Conservation (phyloP, 768 basidiomycete species). For the Pulveroboletus sp. region DNA sequence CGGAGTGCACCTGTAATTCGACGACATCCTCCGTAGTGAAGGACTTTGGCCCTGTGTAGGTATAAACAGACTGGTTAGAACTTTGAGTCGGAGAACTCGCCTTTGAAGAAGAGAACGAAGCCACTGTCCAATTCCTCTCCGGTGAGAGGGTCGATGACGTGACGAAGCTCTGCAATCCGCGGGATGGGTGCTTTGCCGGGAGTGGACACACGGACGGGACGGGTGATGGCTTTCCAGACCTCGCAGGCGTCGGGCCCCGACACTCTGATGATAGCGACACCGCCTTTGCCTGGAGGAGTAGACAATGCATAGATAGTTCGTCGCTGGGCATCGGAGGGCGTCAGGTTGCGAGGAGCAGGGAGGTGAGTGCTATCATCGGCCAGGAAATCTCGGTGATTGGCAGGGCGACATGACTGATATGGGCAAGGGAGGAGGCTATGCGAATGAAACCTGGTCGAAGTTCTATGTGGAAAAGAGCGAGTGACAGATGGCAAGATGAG, state of each 20-base stretch:
- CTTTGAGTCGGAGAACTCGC: conserved; percentile 33
- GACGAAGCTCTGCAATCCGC: conserved; percentile 68
- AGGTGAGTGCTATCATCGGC: background rate
- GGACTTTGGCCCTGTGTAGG: conserved; percentile 58
- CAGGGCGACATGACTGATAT: conserved; percentile 10
- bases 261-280: conserved; percentile 76
- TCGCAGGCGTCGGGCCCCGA: conserved; percentile 68
- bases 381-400: background rate
- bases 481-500: conserved; percentile 9
- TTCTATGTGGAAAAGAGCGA: conserved; percentile 23
- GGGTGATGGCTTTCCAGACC: conserved; percentile 62
- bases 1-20: conserved; percentile 86
- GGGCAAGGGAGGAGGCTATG: conserved; percentile 15
- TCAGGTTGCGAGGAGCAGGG: conserved; percentile 2
- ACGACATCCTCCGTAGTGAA: conserved; percentile 81
- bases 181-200: conserved; percentile 39
- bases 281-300: conserved; percentile 81
- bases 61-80: background rate
- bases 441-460: conserved; percentile 15
- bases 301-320: conserved; percentile 84
- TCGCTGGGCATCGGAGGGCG: conserved; percentile 50
- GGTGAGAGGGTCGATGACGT: conserved; percentile 57
- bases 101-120: conserved; percentile 76
- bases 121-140: conserved; percentile 71
- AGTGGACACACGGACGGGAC: conserved; percentile 18